Evolutionary conservation across 495 filamentous ascomycete species (phyloP).

Genomic region (Penicillium waksmanii): DNA sequence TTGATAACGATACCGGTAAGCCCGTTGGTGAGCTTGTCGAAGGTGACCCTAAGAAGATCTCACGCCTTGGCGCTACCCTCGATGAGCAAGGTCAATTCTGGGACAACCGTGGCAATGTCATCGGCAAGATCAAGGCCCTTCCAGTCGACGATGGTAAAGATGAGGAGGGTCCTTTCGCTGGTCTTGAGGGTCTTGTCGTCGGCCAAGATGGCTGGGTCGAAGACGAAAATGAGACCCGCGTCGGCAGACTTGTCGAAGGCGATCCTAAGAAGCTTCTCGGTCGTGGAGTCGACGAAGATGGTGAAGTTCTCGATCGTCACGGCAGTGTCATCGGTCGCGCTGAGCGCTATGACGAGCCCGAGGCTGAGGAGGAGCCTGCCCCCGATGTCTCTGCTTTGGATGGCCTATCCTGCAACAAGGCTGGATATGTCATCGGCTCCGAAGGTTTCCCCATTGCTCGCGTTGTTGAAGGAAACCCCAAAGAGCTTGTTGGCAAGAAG

Average conservation of each 20-base stretch:
- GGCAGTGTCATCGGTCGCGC: constrained; percentile 65
- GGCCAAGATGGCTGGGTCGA: constrained; percentile 61
- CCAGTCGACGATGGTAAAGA: constrained; percentile 59
- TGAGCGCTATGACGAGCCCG: constrained; percentile 59
- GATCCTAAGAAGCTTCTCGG: constrained; percentile 67
- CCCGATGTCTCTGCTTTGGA: constrained; percentile 67
- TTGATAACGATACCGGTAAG: constrained; percentile 52
- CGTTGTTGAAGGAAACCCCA: constrained; percentile 67
- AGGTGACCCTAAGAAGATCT: constrained; percentile 61
- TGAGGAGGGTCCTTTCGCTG: constrained; percentile 64
- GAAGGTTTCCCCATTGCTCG: constrained; percentile 73
- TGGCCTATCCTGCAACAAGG: constrained; percentile 75
- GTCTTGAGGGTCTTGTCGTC: constrained; percentile 65
- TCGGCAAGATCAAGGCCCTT: constrained; percentile 61
- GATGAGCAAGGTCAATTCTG: constrained; percentile 68
- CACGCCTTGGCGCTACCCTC: constrained; percentile 56
- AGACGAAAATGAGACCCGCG: constrained; percentile 61
- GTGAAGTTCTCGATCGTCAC: constrained; percentile 64
- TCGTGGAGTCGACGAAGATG: constrained; percentile 65
- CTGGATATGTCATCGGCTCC: constrained; percentile 72
- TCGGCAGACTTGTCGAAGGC: constrained; percentile 62
- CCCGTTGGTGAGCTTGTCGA: constrained; percentile 62
- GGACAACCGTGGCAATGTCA: constrained; percentile 61
- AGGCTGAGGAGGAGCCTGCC: constrained; percentile 28
- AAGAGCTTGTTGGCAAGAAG: constrained; percentile 69